These are phyloP conservation scores for Penicillium sp. DNA, from an alignment of 2,329 filamentous ascomycete species.

Conservation along the genomic window DNA sequence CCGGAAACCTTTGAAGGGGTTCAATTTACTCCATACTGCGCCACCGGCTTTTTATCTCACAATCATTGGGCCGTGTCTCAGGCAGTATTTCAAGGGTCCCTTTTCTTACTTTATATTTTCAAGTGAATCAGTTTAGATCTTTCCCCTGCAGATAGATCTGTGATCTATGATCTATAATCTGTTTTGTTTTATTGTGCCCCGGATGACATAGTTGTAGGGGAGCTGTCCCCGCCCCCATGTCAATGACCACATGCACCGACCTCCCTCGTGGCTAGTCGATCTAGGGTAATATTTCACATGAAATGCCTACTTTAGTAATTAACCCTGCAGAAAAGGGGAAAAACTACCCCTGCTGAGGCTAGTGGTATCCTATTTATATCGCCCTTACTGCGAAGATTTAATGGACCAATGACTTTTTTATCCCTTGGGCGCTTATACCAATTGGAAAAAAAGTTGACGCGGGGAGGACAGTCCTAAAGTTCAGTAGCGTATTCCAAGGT, in stretches of 20 bases:
- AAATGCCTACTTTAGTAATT: not conserved
- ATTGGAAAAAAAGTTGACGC: not conserved
- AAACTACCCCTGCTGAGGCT: not conserved
- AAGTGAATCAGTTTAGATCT: not conserved
- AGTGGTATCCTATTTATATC: not conserved
- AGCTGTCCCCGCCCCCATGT: not conserved
- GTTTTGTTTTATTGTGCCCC: not conserved
- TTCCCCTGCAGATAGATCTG: not conserved
- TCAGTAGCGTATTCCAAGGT: not conserved
- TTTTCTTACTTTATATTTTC: not conserved
- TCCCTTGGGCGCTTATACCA: not conserved
- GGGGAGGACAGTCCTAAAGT: not conserved
- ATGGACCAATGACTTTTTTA: not conserved
- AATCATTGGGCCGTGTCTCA: slow-evolving; percentile 11
- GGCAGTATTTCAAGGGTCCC: not conserved
- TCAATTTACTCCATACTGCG: slow-evolving; percentile 19
- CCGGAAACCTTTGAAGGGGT: slow-evolving; percentile 15
- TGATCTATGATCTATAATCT: not conserved
- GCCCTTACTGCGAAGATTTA: not conserved
- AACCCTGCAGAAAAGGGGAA: not conserved
- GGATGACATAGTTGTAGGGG: not conserved
- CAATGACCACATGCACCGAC: not conserved
- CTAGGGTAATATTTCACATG: not conserved
- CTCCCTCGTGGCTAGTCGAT: not conserved
- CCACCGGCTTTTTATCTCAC: slow-evolving; percentile 13